A percentile compares a stretch with the other conserved stretches of the same genome.
Evolutionary conservation across 2,329 filamentous ascomycete species (phyloP).

Genomic region (Aaosphaeria arxii): DNA sequence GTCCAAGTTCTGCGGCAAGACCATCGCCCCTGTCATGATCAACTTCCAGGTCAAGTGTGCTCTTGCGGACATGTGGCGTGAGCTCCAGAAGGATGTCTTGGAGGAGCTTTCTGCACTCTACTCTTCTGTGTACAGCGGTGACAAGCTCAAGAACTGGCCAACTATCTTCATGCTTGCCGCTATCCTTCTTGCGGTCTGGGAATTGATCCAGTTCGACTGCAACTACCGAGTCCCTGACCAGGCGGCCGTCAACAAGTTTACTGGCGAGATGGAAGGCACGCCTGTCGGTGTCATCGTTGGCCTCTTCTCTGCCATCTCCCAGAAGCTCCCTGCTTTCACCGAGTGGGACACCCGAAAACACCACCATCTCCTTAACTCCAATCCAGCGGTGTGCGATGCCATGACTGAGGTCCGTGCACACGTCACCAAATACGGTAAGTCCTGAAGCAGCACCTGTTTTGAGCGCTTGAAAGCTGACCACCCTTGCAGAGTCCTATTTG

Average conservation of each 20-base stretch:
- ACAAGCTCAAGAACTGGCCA: conserved; percentile 98
- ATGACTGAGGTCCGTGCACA: conserved; percentile 95
- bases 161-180: conserved; percentile 97
- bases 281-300: conserved; percentile 95
- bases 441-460: conserved; percentile 6
- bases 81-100: conserved; percentile 91
- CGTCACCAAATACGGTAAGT: conserved; percentile 89
- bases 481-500: conserved; percentile 74
- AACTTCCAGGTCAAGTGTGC: conserved; percentile 99
- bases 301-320: conserved; percentile 95
- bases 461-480: conserved; percentile 43
- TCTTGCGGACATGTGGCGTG: conserved; percentile 96
- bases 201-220: conserved; percentile 98
- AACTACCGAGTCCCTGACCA: conserved; percentile 90
- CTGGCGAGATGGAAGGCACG: conserved; percentile 92
- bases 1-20: conserved; percentile 86
- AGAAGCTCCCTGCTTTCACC: conserved; percentile 87
- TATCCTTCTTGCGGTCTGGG: conserved; percentile 91
- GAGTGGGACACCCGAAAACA: conserved; percentile 95
- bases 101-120: conserved; percentile 91
- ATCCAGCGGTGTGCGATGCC: conserved; percentile 86
- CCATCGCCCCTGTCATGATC: conserved; percentile 95
- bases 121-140: conserved; percentile 96
- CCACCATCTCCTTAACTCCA: conserved; percentile 85
- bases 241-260: conserved; percentile 87